Percentiles rank a stretch among this genome's conserved stretches.
Evolutionary conservation across 2,329 filamentous ascomycete genomes (phyloP).

Genomic region (Lasiodiplodia sp.): DNA sequence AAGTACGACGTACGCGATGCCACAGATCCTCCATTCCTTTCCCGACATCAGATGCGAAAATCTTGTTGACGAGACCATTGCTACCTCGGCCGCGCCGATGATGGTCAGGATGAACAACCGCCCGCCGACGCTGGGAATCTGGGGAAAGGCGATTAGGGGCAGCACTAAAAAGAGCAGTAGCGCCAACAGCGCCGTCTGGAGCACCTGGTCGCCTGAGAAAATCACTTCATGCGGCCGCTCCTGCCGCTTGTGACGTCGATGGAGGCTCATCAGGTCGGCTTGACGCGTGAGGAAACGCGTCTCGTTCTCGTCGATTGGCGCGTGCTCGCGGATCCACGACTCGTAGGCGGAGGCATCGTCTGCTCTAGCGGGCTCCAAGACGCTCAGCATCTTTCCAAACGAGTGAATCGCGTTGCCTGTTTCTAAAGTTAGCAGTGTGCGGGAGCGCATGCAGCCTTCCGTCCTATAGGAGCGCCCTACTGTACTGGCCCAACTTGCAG

Average conservation of each 20-base stretch:
- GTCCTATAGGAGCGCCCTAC: constrained; percentile 48
- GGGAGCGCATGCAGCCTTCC: background rate
- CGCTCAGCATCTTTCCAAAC: constrained; percentile 62
- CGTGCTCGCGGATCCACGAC: constrained; percentile 62
- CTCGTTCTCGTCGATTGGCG: constrained; percentile 66
- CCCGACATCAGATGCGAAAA: constrained; percentile 45
- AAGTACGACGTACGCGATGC: constrained; percentile 47
- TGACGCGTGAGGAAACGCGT: constrained; percentile 64
- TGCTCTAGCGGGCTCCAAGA: constrained; percentile 57
- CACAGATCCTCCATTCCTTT: constrained; percentile 50
- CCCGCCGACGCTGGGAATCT: constrained; percentile 52
- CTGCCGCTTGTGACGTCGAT: constrained; percentile 25
- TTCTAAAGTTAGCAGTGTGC: constrained; percentile 19
- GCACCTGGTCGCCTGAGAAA: constrained; percentile 18
- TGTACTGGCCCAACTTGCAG: constrained; percentile 72
- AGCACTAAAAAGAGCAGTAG: constrained; percentile 44
- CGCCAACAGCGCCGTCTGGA: constrained; percentile 39
- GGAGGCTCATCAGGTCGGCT: constrained; percentile 61
- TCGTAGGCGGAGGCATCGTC: constrained; percentile 64
- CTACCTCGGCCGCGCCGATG: constrained; percentile 46
- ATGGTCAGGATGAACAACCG: constrained; percentile 49
- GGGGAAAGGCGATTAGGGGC: constrained; percentile 51
- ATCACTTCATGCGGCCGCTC: constrained; percentile 14
- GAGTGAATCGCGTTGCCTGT: constrained; percentile 67
- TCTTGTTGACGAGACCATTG: constrained; percentile 45